Base-by-base conservation (phyloP, 306 rosid genomes). In the Mimosa pudica region DNA sequence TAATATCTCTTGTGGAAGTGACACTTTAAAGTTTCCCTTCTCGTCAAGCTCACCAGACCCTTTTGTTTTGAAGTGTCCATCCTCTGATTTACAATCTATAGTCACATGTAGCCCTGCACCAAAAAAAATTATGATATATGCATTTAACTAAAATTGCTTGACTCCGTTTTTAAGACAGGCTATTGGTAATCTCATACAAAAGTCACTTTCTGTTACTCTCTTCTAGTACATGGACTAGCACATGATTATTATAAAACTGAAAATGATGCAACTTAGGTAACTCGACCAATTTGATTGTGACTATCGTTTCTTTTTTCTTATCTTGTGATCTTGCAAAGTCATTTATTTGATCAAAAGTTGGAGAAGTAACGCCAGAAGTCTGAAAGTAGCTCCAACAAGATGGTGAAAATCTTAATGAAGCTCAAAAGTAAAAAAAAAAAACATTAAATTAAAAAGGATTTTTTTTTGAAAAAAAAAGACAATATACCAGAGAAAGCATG, bases 401-500 rank as follows among this genome's bases (percentile, higher is more conserved):
- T 10, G 24, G 12, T 30, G 36, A 60, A 57, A 57, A 24, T 4
- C 20, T 48, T 48, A 48, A 48, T 47, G 12, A 77, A 36, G 17
- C 51, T 48, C 45, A 44, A 69, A 24, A 61, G n/a, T 20, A 20
- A 18, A n/a, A 67, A 3, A 3, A 24, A 1, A 55, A 9, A 55
- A 17, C 12, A 58, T 57, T n/a, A n/a, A 75, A 36, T 57, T 18
- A 17, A 54, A n/a, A 57, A n/a, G 8, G 1, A 16, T 2, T 38
- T 2, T 38, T 38, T 38, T 24, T 24, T 24, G 0, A 73, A 45
- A 81, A 54, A 45, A 60, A 7, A 60, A 63, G 77, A 24, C 11
- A 54, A 60, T 4, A 42, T 88, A 95, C 98, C 98, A 83, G 95
- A 82, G 74, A 91, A 91, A 36, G 94, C 98, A 82, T 86, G 91